Percentiles rank a stretch among this genome's conserved stretches.
Conservation (phyloP, 1,284 basidiomycete genomes). For the Leccinum glutinopallens region DNA sequence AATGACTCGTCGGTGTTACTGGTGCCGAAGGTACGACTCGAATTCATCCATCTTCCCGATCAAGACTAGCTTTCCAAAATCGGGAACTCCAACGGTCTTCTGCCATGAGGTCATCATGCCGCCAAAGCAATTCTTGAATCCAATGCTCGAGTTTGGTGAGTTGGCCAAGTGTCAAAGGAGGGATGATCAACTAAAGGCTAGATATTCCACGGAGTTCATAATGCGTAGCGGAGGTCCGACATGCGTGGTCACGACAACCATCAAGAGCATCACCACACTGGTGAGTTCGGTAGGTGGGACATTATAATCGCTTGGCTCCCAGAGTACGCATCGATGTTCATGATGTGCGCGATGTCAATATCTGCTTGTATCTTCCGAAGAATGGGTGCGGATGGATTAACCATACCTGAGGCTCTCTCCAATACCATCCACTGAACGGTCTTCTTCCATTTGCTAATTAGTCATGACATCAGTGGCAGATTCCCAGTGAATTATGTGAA, state of each 20-base stretch:
- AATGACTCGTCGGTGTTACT: background rate
- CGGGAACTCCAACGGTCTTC: constrained; percentile 46
- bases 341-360: constrained; percentile 72
- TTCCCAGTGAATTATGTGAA: background rate
- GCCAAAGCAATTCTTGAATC: constrained; percentile 83
- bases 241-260: constrained; percentile 23
- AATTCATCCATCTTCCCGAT: constrained; percentile 72
- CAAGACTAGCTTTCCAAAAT: constrained; percentile 79
- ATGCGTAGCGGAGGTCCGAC: constrained; percentile 38
- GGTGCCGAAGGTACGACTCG: background rate
- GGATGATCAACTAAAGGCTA: constrained; percentile 69
- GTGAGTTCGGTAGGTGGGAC: constrained; percentile 29
- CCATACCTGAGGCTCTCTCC: constrained; percentile 77
- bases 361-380: constrained; percentile 68
- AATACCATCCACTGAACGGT: constrained; percentile 62
- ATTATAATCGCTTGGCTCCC: constrained; percentile 32
- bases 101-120: constrained; percentile 40
- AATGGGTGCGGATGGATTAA: constrained; percentile 80
- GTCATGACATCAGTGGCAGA: constrained; percentile 14
- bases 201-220: constrained; percentile 74
- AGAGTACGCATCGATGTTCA: constrained; percentile 79
- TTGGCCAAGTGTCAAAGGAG: constrained; percentile 49
- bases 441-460: constrained; percentile 80
- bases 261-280: constrained; percentile 33
- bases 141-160: constrained; percentile 68